A percentile compares a stretch with the other conserved stretches of the same genome.
Conservation (phyloP, 306 rosid genomes). For the Corylus heterophylla region DNA sequence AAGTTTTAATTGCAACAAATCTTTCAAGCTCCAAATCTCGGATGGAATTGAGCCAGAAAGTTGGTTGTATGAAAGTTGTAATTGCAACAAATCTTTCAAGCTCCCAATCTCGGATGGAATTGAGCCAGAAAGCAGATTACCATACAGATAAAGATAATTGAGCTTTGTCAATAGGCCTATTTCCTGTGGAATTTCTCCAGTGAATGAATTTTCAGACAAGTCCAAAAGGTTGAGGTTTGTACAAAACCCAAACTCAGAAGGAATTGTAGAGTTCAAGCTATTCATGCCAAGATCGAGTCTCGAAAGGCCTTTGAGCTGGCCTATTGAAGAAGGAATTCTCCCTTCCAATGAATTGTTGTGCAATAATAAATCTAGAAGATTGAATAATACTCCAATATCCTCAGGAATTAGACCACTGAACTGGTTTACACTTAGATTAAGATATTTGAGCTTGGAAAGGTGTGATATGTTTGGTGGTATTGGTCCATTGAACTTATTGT, state of each 20-base stretch:
- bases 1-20: no score
- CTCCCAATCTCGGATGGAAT: conserved; percentile 53
- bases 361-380: conserved; percentile 28
- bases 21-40: rapidly evolving
- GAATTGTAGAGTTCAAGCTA: conserved; percentile 48
- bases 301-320: not conserved
- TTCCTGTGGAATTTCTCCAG: conserved; percentile 50
- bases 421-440: conserved; percentile 38
- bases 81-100: conserved; percentile 27
- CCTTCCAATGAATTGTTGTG: conserved; percentile 40
- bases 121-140: conserved; percentile 34
- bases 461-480: conserved; percentile 56
- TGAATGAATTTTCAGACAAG: conserved; percentile 38
- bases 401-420: conserved; percentile 44
- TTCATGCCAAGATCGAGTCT: conserved; percentile 23
- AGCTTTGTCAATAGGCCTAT: conserved; percentile 59
- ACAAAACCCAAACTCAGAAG: conserved; percentile 61
- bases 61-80: conserved; percentile 48
- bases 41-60: conserved; percentile 9
- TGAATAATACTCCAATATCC: conserved; percentile 32
- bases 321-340: conserved; percentile 53
- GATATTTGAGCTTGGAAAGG: conserved; percentile 57
- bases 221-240: conserved; percentile 37
- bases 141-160: conserved; percentile 18
- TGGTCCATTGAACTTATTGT: conserved; percentile 28